phyloP scores from a whole-genome alignment of 495 filamentous ascomycete species.

The Penicillium ucsense region DNA sequence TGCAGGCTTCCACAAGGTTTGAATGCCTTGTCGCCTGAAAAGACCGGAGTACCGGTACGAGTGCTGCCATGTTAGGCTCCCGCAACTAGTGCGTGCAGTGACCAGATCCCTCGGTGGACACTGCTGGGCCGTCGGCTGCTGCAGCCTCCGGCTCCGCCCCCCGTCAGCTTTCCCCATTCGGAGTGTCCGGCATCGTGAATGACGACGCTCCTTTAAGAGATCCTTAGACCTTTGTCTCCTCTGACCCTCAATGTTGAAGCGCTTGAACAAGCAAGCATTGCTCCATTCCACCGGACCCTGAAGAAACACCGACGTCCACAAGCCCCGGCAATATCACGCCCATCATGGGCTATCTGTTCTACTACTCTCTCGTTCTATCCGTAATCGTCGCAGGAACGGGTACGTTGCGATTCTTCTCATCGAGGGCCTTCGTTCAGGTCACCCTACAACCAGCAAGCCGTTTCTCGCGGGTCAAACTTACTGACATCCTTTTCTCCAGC shows the following conservation, averaged over 20 bases:
- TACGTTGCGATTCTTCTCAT: slow-evolving; percentile 20
- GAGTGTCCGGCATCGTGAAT: slow-evolving; percentile 1
- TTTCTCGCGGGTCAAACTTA: too few relatives aligned
- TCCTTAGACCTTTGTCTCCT: too few relatives aligned
- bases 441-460: too few relatives aligned
- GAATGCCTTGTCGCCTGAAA: neutral
- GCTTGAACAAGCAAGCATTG: too few relatives aligned
- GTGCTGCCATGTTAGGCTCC: too few relatives aligned
- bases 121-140: too few relatives aligned
- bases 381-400: slow-evolving; percentile 52
- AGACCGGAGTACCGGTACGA: neutral
- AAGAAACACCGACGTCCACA: too few relatives aligned
- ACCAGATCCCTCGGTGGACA: too few relatives aligned
- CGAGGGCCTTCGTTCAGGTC: too few relatives aligned
- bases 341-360: slow-evolving; percentile 58
- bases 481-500: slow-evolving; percentile 21
- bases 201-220: neutral
- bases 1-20: neutral
- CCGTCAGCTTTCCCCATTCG: slow-evolving; percentile 1
- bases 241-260: too few relatives aligned
- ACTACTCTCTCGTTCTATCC: slow-evolving; percentile 62
- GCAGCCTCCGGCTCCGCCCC: neutral
- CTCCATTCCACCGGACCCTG: too few relatives aligned
- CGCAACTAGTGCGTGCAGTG: too few relatives aligned
- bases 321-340: neutral